Percentiles rank a stretch among this genome's conserved stretches.
Evolutionary conservation across 371 early-diverging fungal genomes (phyloP).

Genomic region (Quaeritorhiza haematococci): DNA sequence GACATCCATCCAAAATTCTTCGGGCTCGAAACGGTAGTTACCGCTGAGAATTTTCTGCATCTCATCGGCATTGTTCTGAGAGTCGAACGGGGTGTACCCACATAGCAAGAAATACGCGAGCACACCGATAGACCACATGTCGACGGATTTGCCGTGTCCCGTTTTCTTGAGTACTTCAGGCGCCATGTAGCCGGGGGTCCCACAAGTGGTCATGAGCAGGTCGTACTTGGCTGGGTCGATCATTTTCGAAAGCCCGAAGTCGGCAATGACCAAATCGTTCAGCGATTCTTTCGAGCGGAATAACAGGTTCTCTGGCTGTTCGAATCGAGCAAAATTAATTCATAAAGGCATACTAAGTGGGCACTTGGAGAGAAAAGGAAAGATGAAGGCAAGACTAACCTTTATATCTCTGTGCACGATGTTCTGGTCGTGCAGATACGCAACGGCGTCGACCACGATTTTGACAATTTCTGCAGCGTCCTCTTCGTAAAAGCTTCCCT

Average conservation of each 20-base stretch:
- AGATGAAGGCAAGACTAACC: conserved; percentile 41
- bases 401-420: conserved; percentile 74
- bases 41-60: conserved; percentile 65
- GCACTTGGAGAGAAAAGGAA: neutral
- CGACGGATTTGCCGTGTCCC: conserved; percentile 56
- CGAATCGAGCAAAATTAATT: too few relatives aligned
- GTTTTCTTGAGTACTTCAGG: conserved; percentile 46
- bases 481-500: conserved; percentile 70
- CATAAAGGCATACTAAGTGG: neutral
- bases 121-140: conserved; percentile 60
- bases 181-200: conserved; percentile 48
- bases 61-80: conserved; percentile 27
- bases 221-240: conserved; percentile 75
- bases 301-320: conserved; percentile 86
- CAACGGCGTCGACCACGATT: conserved; percentile 69
- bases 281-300: conserved; percentile 69
- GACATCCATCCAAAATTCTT: conserved; percentile 66
- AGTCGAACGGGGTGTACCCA: conserved; percentile 55
- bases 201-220: conserved; percentile 74
- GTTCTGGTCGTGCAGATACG: conserved; percentile 76
- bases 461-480: conserved; percentile 81
- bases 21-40: conserved; percentile 68
- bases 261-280: conserved; percentile 73
- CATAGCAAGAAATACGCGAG: conserved; percentile 39
- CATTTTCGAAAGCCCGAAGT: conserved; percentile 84